Evolutionary conservation across 768 basidiomycete species (phyloP), one percentile per base, ranked within the genome.

Genomic region (Phaeotremella skinneri): DNA sequence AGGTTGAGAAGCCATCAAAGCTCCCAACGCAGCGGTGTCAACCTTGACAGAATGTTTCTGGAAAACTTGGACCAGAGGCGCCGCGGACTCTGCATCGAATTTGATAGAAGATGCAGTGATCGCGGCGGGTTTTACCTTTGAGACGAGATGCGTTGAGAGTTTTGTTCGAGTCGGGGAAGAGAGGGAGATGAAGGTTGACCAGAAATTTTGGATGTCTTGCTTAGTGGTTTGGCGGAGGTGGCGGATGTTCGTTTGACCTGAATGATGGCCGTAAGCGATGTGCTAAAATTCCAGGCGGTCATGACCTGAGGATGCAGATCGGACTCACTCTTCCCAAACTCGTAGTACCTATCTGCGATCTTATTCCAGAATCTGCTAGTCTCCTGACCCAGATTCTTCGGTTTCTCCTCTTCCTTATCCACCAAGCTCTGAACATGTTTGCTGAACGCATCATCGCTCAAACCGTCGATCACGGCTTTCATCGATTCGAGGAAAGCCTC

Each of bases 371-470:
- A 90, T 61, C 81, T 80, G 47, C 61, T 60, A 26, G 66, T 76
- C 79, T 99, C 96, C 70, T 94, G 89, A 6, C 80, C 79, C 49
- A 98, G 76, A 74, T 96, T 97, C 82, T 98, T 97, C 68, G 86
- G 81, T 32, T 84, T 87, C 73, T 98, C 92, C 58, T 84, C 79
- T 85, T 89, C 89, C 68, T 86, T 87, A 72, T 85, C 85, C 74
- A 88, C 84, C 60, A 98, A 76, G 21, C 89, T 84, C 41, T 75
- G 79, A 77, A 87, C 88, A 72, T 97, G 90, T 67, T 87, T 85
- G 21, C 81, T 78, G 69, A 97, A 92, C 65, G 88, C 86, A 26
- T 81, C 85, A 4, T 82, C 80, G 4, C 75, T 74, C 88, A 97
- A 89, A 4, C 80, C 81, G 69, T 83, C 83, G 14, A 99, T 79